A percentile compares a stretch with the other conserved stretches of the same genome.
These are phyloP conservation scores for Moesziomyces antarcticus DNA, from an alignment of 1,284 basidiomycete species.

Conservation along the genomic window DNA sequence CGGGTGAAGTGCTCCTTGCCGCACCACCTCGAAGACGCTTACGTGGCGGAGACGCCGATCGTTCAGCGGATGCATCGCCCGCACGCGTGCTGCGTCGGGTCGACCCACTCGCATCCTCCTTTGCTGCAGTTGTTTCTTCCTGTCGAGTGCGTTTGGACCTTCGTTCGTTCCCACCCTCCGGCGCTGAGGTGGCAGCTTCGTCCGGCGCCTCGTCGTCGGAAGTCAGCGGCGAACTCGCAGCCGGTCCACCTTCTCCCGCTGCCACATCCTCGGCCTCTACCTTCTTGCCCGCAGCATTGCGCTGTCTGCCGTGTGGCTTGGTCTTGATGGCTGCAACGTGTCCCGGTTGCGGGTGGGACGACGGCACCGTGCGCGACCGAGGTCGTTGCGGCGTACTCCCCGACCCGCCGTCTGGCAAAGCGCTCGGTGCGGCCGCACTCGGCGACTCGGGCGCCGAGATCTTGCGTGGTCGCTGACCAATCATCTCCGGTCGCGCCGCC, in stretches of 20 bases:
- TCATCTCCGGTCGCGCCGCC: slow-evolving; percentile 28
- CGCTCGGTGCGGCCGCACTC: slow-evolving; percentile 1
- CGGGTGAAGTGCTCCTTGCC: background rate
- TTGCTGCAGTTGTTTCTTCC: slow-evolving; percentile 7
- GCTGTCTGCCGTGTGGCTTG: slow-evolving; percentile 4
- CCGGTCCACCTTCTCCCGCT: slow-evolving; percentile 9
- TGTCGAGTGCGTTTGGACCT: slow-evolving; percentile 13
- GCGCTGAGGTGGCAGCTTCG: background rate
- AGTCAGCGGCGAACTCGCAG: slow-evolving; percentile 35
- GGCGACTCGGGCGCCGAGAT: slow-evolving; percentile 49
- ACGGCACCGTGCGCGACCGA: slow-evolving; percentile 25
- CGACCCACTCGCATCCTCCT: background rate
- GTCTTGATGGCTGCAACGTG: slow-evolving; percentile 1
- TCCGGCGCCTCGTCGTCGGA: slow-evolving; percentile 29
- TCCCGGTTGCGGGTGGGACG: slow-evolving; percentile 5
- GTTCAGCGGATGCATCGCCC: slow-evolving; percentile 7
- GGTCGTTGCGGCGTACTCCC: slow-evolving; percentile 20
- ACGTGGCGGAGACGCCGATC: slow-evolving; percentile 9
- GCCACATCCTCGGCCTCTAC: background rate
- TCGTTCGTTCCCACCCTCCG: slow-evolving; percentile 8
- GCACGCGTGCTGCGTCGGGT: slow-evolving; percentile 24
- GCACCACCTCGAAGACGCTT: background rate
- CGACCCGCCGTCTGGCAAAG: background rate
- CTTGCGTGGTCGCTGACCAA: slow-evolving; percentile 41
- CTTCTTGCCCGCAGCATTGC: slow-evolving; percentile 6